Percentiles rank a stretch among this genome's conserved stretches.
These are phyloP conservation scores for Mitragyna speciosa DNA, from an alignment of 257 asterid genomes.

Conservation along the genomic window DNA sequence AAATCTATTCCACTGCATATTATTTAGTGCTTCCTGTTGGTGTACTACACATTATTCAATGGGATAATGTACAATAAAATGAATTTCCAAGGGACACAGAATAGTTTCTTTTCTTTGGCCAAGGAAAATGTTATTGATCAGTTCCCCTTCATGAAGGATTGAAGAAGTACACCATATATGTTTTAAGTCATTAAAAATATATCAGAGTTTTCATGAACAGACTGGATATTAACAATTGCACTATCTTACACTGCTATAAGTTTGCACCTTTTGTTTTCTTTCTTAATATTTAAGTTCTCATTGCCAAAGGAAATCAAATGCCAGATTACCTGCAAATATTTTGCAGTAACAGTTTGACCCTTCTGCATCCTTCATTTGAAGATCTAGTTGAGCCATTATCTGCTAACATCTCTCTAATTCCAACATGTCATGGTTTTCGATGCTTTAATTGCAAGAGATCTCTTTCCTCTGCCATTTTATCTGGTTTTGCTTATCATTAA, in stretches of 20 bases:
- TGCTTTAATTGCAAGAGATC: neutral
- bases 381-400: neutral
- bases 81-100: neutral
- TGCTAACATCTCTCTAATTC: neutral
- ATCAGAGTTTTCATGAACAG: neutral
- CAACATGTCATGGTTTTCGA: neutral
- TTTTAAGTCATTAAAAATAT: too few relatives aligned
- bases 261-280: neutral
- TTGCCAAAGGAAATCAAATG: neutral
- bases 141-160: neutral
- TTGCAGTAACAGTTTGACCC: neutral
- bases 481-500: conserved; percentile 3
- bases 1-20: neutral
- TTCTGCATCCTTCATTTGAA: neutral
- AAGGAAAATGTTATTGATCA: neutral
- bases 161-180: neutral
- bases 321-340: neutral
- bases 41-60: neutral
- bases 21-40: neutral
- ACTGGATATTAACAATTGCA: neutral
- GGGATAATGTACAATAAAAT: neutral
- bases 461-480: neutral
- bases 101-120: neutral
- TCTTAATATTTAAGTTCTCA: too few relatives aligned
- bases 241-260: neutral